Conservation (phyloP, 2,329 filamentous ascomycete genomes). For the Fusarium sp. region DNA sequence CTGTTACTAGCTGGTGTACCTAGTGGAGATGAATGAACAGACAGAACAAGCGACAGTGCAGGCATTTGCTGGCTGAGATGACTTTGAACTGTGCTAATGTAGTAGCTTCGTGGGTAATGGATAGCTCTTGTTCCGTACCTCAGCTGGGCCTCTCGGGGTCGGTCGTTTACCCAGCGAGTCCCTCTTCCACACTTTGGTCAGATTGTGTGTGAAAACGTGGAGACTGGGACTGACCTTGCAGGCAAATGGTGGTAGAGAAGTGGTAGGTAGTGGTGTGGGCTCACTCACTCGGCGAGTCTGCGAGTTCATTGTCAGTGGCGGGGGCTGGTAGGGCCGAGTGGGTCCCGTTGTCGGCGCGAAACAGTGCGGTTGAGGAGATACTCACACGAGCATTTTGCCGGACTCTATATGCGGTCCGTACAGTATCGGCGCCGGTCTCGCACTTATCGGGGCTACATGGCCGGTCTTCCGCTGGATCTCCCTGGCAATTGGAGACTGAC, state of each 20-base stretch:
- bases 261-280: conserved; percentile 5
- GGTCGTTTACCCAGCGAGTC: background rate
- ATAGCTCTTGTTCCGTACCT: background rate
- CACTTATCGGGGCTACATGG: conserved; percentile 19
- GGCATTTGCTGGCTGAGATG: background rate
- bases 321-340: conserved; percentile 13
- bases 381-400: background rate
- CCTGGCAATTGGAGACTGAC: conserved; percentile 3
- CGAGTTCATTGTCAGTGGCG: conserved; percentile 11
- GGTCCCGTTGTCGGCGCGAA: conserved; percentile 21
- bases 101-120: background rate
- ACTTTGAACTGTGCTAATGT: background rate
- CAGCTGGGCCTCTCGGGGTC: background rate
- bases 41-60: background rate
- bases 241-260: background rate
- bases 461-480: background rate
- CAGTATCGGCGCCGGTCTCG: conserved; percentile 3
- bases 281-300: conserved; percentile 2
- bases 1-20: conserved; percentile 28
- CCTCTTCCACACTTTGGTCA: background rate
- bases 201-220: conserved; percentile 3
- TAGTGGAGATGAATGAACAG: conserved; percentile 26
- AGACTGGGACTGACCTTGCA: conserved; percentile 4
- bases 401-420: background rate
- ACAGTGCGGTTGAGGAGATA: conserved; percentile 33